phyloP scores from a whole-genome alignment of 225 moss, liverwort and hornwort genomes.

The Physcomitrium patens region DNA sequence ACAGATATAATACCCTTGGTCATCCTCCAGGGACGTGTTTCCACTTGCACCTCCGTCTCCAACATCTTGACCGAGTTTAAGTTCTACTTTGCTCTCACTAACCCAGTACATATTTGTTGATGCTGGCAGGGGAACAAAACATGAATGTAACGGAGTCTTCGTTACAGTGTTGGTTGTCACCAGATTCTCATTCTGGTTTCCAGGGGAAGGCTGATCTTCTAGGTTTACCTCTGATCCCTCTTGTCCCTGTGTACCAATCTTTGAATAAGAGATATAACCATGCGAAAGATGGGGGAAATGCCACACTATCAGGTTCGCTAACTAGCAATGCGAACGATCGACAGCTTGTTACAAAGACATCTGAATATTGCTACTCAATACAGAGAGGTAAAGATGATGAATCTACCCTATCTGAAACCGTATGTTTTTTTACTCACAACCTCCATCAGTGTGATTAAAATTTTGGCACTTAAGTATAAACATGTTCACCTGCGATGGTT shows the following conservation, averaged over 20 bases:
- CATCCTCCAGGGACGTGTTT: constrained; percentile 12
- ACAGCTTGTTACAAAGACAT: background rate
- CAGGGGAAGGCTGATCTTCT: background rate
- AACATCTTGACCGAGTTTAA: constrained; percentile 27
- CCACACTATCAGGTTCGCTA: constrained; percentile 1
- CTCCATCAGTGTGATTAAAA: background rate
- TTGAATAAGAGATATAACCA: background rate
- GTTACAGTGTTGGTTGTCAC: background rate
- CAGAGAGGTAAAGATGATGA: background rate
- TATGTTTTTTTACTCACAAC: background rate
- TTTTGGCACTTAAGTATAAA: constrained; percentile 17
- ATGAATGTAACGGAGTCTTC: constrained; percentile 7
- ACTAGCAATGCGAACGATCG: constrained; percentile 3
- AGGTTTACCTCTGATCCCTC: background rate
- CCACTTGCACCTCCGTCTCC: constrained; percentile 29
- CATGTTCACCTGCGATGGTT: constrained; percentile 37
- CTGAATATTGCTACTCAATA: background rate
- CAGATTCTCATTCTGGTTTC: background rate
- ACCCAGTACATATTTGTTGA: constrained; percentile 55
- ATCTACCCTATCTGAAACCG: no score
- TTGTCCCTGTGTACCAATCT: constrained; percentile 13
- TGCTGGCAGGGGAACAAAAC: constrained; percentile 42
- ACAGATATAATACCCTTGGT: constrained; percentile 58
- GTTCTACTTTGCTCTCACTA: constrained; percentile 9
- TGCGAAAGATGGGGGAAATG: background rate